phyloP scores from a whole-genome alignment of 768 basidiomycete genomes.

The Leucosporidium yakuticum region DNA sequence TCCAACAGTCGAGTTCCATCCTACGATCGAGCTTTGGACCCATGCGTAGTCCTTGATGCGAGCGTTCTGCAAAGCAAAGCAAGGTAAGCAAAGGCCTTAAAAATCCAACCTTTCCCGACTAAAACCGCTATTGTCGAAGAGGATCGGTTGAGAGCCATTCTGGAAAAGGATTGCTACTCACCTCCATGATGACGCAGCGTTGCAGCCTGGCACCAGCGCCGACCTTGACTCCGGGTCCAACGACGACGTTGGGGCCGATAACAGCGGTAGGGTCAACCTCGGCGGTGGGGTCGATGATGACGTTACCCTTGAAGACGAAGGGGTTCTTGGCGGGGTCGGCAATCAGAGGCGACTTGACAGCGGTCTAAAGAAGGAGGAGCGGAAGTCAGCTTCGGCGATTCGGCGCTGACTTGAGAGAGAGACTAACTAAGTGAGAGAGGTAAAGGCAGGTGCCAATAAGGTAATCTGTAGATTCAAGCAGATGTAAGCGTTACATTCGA shows the following conservation, averaged over 20 bases:
- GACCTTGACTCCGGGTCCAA: constrained; percentile 48
- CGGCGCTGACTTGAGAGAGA: constrained; percentile 37
- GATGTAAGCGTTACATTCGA: background rate
- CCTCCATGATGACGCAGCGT: constrained; percentile 48
- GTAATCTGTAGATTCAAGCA: constrained; percentile 23
- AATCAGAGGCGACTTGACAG: constrained; percentile 38
- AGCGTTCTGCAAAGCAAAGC: constrained; percentile 36
- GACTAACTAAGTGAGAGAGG: constrained; percentile 47
- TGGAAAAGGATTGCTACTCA: background rate
- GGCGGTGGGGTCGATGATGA: constrained; percentile 48
- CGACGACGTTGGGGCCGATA: constrained; percentile 50
- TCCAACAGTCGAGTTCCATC: constrained; percentile 41
- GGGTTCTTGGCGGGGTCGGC: constrained; percentile 46
- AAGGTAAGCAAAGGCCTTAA: background rate
- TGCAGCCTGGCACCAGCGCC: constrained; percentile 49
- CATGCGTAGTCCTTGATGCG: constrained; percentile 49
- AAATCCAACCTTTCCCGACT: too few relatives aligned
- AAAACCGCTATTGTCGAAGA: too few relatives aligned
- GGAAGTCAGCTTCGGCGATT: constrained; percentile 4
- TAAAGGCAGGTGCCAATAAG: constrained; percentile 48
- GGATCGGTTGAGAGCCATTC: too few relatives aligned
- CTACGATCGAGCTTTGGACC: constrained; percentile 49
- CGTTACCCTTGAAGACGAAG: constrained; percentile 49
- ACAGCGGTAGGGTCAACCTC: constrained; percentile 45
- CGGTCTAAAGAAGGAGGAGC: background rate